Evolutionary conservation across 768 basidiomycete genomes (phyloP), one percentile per base, ranked within the genome.

Genomic region (Tephrocybe sp.): DNA sequence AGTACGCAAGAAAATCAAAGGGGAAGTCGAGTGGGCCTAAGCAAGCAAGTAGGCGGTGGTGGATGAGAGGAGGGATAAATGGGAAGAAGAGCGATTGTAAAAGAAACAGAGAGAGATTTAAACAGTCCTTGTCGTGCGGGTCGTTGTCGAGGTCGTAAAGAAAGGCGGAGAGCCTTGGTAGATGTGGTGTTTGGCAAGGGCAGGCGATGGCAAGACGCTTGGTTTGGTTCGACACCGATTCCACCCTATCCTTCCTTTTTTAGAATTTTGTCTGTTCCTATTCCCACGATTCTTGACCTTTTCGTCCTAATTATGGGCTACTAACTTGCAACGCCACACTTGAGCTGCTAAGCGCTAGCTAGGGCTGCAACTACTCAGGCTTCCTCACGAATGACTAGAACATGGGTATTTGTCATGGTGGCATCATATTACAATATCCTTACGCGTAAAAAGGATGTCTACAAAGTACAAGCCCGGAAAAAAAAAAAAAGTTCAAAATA

Each of bases 121-220:
- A 56, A 48, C 52, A 45, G 54, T 52, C 52, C 73, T 72, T 67
- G 85, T 85, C 84, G 85, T 85, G 73, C 74, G 76, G 67, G 65
- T 61, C 62, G 62, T 64, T 65, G 65, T 68, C 74, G 58, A 70
- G 73, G 78, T 82, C 80, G 82, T 82, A 78, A 83, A 77, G 71
- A 71, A 67, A 68, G 67, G 64, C 63, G 58, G 61, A 59, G 58
- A 59, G 62, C 64, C 65, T 64, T 60, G 59, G 60, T 58, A 43
- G 53, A 56, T 60, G 60, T n/a, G 62, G 63, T 65, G 60, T 54
- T 53, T 56, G 62, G 67, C 68, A 65, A 62, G 53, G 55, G n/a
- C n/a, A 63, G 65, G 62, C 67, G 65, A 65, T 58, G 61, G 65
- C 55, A 59, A 66, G 59, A 61, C 62, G 62, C 61, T 65, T 69